These are phyloP conservation scores for Centaurea solstitialis DNA, from an alignment of 129 eudicot genomes.

Conservation along the genomic window DNA sequence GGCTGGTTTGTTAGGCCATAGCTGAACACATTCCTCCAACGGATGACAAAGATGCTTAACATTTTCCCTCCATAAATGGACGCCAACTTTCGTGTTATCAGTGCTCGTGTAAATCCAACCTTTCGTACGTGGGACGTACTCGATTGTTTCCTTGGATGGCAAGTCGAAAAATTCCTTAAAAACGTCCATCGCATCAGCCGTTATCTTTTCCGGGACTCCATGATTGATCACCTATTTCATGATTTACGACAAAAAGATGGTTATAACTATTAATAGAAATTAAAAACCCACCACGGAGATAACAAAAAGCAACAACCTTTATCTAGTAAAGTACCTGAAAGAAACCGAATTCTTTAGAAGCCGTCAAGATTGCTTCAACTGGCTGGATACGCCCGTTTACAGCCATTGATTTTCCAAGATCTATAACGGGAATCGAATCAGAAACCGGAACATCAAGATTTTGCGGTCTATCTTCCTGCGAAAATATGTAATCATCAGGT, in stretches of 20 bases:
- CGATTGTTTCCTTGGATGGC: slow-evolving; percentile 28
- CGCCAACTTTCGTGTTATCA: slow-evolving; percentile 32
- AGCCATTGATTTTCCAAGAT: slow-evolving; percentile 37
- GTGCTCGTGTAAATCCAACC: slow-evolving; percentile 10
- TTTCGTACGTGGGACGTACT: neutral
- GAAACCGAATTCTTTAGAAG: slow-evolving; percentile 59
- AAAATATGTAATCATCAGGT: slow-evolving; percentile 49
- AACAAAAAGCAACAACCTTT: neutral
- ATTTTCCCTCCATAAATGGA: slow-evolving; percentile 75
- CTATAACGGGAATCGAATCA: slow-evolving; percentile 59
- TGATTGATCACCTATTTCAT: slow-evolving; percentile 61
- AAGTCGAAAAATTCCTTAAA: slow-evolving; percentile 47
- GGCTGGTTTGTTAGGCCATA: slow-evolving; percentile 61
- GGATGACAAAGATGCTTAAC: slow-evolving; percentile 68
- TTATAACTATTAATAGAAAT: neutral
- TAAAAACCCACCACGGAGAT: neutral
- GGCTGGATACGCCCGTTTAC: slow-evolving; percentile 11
- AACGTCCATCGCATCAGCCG: slow-evolving; percentile 44
- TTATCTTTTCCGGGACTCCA: slow-evolving; percentile 41
- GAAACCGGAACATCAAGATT: slow-evolving; percentile 41
- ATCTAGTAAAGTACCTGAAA: slow-evolving; percentile 52
- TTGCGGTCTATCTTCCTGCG: slow-evolving; percentile 64
- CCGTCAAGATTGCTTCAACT: slow-evolving; percentile 45
- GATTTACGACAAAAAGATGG: neutral
- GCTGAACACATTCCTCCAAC: slow-evolving; percentile 40